phyloP scores from a whole-genome alignment of 805 yeast genomes.

The Kurtzmaniella fragi region DNA sequence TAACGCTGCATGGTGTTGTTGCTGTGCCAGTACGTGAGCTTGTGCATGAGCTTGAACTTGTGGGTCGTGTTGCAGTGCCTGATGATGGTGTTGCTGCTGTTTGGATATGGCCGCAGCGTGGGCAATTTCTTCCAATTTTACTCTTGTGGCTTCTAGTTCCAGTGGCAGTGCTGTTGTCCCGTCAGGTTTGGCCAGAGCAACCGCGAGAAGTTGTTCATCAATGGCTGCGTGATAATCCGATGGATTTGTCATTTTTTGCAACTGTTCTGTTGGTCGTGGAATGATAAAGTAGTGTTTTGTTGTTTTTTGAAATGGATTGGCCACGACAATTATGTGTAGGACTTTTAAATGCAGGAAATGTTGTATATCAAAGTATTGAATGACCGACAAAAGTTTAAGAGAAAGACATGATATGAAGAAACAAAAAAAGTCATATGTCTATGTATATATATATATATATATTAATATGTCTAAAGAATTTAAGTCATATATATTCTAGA shows the following conservation, averaged over 20 bases:
- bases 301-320: conserved; percentile 1
- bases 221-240: conserved; percentile 4
- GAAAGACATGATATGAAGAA: no score
- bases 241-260: conserved; percentile 5
- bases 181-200: conserved; percentile 4
- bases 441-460: no score
- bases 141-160: conserved; percentile 15
- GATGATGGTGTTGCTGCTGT: conserved; percentile 8
- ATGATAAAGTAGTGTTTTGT: conserved; percentile 3
- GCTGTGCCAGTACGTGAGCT: conserved; percentile 1
- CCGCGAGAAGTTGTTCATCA: conserved; percentile 5
- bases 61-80: conserved; percentile 7
- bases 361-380: not conserved
- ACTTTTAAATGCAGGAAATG: not conserved
- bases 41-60: conserved; percentile 6
- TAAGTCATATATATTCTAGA: no score
- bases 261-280: conserved; percentile 2
- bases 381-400: no score
- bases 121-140: conserved; percentile 30
- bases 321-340: conserved; percentile 5
- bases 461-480: no score
- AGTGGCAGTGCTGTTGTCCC: conserved; percentile 4
- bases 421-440: no score
- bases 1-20: conserved; percentile 10
- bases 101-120: conserved; percentile 16